Percentiles rank a stretch among this genome's conserved stretches.
Evolutionary conservation across 176 grass and related monocot species (phyloP).

Genomic region (Eleusine indica): DNA sequence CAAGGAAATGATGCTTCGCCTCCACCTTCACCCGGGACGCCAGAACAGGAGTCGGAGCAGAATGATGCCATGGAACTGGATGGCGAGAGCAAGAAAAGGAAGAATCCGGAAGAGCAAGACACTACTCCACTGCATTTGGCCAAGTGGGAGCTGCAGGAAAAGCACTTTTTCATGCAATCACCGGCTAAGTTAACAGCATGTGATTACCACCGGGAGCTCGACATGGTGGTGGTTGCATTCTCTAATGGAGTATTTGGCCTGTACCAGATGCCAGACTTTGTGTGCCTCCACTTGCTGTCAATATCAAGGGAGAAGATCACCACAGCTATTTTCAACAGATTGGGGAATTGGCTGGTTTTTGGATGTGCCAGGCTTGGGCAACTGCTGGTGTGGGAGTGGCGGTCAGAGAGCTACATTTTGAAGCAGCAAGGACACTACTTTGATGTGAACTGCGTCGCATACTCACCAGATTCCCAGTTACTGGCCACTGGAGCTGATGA

Average conservation of each 20-base stretch:
- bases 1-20: slow-evolving; percentile 47
- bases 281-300: slow-evolving; percentile 85
- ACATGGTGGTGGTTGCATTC: slow-evolving; percentile 92
- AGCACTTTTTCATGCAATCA: slow-evolving; percentile 88
- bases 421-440: slow-evolving; percentile 99
- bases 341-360: slow-evolving; percentile 89
- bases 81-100: slow-evolving; percentile 56
- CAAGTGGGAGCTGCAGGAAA: slow-evolving; percentile 74
- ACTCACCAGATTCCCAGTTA: slow-evolving; percentile 95
- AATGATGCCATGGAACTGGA: slow-evolving; percentile 47
- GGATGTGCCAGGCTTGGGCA: slow-evolving; percentile 95
- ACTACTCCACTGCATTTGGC: slow-evolving; percentile 50
- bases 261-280: slow-evolving; percentile 97
- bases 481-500: slow-evolving; percentile 94
- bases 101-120: slow-evolving; percentile 41
- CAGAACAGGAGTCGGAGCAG: slow-evolving; percentile 45
- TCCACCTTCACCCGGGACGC: slow-evolving; percentile 58
- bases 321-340: slow-evolving; percentile 81
- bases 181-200: slow-evolving; percentile 79
- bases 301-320: slow-evolving; percentile 95
- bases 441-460: slow-evolving; percentile 93
- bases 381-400: slow-evolving; percentile 94
- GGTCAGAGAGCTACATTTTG: slow-evolving; percentile 89
- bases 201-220: slow-evolving; percentile 83
- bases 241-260: slow-evolving; percentile 90